Evolutionary conservation across 139 green algal genomes (phyloP).

Genomic region (Yamagishiella unicocca): DNA sequence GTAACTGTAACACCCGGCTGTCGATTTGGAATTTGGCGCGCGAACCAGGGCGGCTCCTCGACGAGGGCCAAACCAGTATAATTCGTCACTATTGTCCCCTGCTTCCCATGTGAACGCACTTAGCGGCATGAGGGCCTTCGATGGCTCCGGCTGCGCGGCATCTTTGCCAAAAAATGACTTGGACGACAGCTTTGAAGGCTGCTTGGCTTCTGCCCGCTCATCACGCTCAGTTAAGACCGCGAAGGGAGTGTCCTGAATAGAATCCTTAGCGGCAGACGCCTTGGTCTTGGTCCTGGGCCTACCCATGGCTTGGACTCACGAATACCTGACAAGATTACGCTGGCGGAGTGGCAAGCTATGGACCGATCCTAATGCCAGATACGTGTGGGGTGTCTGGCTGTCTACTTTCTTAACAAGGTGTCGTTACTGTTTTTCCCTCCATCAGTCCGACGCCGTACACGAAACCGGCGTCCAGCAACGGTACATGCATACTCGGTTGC

Average conservation of each 20-base stretch:
- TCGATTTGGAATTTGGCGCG: not conserved
- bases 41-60: not conserved
- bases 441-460: too few relatives aligned
- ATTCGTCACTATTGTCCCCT: too few relatives aligned
- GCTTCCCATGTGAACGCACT: not conserved
- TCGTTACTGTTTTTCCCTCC: too few relatives aligned
- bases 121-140: constrained; percentile 10
- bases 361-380: not conserved
- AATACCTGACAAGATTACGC: not conserved
- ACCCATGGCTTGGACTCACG: not conserved
- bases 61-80: too few relatives aligned
- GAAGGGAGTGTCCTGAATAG: not conserved
- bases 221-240: not conserved
- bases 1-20: too few relatives aligned
- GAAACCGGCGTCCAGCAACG: too few relatives aligned
- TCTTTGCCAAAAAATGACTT: constrained; percentile 22
- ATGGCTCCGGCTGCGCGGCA: not conserved
- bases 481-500: too few relatives aligned
- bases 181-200: not conserved
- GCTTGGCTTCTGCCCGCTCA: not conserved
- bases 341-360: not conserved
- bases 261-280: not conserved
- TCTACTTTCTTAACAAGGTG: not conserved
- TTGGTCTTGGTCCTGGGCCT: not conserved
- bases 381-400: not conserved